Conservation (phyloP, 345 rosid species). For the Sisymbrium altissimum region DNA sequence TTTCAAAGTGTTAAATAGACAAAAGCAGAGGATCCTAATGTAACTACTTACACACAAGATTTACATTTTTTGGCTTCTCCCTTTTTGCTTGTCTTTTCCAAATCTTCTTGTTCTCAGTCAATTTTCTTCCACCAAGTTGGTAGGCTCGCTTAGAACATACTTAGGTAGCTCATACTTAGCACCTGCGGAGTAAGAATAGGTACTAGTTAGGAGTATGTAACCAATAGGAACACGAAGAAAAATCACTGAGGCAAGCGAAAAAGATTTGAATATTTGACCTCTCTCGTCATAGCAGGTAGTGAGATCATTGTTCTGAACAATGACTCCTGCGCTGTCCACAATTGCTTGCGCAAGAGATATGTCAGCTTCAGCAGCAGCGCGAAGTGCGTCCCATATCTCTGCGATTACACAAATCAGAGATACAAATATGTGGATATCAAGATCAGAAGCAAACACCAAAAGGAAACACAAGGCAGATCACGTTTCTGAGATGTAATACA, state of each 20-base stretch:
- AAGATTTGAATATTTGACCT: conserved; percentile 39
- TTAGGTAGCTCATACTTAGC: conserved; percentile 93
- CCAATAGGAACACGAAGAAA: not conserved
- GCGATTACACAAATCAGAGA: not conserved
- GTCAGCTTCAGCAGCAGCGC: conserved; percentile 85
- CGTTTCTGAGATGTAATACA: not conserved
- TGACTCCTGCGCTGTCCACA: conserved; percentile 85
- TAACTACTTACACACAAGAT: conserved; percentile 37
- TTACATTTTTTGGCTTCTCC: conserved; percentile 16
- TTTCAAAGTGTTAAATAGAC: conserved; percentile 18
- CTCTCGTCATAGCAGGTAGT: conserved; percentile 85
- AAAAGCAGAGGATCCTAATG: conserved; percentile 34
- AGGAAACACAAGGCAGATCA: not conserved
- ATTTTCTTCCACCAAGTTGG: conserved; percentile 66
- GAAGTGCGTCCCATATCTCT: conserved; percentile 97
- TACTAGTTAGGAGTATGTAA: not conserved
- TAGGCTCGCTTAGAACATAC: conserved; percentile 87
- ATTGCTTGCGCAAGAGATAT: conserved; percentile 68
- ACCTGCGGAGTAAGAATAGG: conserved; percentile 45
- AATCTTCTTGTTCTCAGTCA: conserved; percentile 30
- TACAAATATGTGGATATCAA: not conserved
- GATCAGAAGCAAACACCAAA: not conserved
- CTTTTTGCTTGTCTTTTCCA: not conserved
- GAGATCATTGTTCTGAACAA: conserved; percentile 73
- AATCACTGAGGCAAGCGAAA: not conserved